Evolutionary conservation across 441 rosid species (phyloP).

Genomic region (Corymbia citriodora): DNA sequence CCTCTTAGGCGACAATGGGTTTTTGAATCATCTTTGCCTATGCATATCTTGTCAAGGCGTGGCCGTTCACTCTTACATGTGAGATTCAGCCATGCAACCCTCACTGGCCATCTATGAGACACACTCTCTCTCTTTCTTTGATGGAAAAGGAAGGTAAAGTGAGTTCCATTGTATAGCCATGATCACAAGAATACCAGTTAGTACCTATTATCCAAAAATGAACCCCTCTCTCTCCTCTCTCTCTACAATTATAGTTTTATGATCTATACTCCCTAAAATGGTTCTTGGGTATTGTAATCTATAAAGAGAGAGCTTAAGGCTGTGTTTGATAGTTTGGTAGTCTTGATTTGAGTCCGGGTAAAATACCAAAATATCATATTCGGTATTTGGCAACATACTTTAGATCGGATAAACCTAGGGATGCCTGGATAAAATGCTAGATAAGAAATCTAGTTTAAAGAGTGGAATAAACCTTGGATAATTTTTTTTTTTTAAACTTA

Average conservation of each 20-base stretch:
- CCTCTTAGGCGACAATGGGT: neutral
- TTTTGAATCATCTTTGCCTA: neutral
- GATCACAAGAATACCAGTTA: too few relatives aligned
- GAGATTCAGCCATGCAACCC: neutral
- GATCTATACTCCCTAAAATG: neutral
- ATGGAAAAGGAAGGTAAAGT: too few relatives aligned
- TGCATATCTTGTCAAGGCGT: fast-evolving
- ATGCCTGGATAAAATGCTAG: neutral
- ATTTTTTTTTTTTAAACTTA: neutral
- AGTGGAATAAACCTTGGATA: neutral
- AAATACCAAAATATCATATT: neutral
- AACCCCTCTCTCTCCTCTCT: too few relatives aligned
- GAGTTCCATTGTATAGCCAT: too few relatives aligned
- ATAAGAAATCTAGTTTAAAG: neutral
- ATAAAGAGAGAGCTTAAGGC: neutral
- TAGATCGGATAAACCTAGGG: neutral
- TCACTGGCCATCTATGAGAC: neutral
- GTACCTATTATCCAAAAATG: too few relatives aligned
- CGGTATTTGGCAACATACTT: neutral
- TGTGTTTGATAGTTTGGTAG: neutral
- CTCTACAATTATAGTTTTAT: neutral
- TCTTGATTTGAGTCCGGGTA: neutral
- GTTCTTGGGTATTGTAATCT: neutral
- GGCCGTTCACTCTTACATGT: neutral
- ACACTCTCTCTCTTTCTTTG: too few relatives aligned